Conservation (phyloP, 139 green algal species). For the Eudorina sp. region DNA sequence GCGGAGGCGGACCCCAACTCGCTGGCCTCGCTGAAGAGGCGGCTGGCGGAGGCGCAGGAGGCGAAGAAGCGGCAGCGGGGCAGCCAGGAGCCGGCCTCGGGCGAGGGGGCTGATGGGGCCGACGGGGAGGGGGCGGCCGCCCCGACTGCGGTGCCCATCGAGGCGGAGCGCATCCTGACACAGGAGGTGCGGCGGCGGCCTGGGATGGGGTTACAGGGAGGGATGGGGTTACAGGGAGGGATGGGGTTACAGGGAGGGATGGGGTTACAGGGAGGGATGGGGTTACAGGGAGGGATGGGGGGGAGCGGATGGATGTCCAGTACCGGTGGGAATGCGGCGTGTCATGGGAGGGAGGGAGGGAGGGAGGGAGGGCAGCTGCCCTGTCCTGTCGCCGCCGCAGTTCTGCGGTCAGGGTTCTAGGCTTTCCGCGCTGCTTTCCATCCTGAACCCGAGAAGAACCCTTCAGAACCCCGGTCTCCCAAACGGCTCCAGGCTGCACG, state of each 20-base stretch:
- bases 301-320: no score
- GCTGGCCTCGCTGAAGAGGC: conserved; percentile 57
- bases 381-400: no score
- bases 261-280: background rate
- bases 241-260: background rate
- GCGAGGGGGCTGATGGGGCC: background rate
- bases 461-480: no score
- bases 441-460: no score
- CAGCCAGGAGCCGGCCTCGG: background rate
- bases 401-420: no score
- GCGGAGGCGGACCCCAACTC: conserved; percentile 34
- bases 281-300: background rate
- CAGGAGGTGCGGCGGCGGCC: conserved; percentile 8
- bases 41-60: conserved; percentile 63
- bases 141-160: conserved; percentile 61
- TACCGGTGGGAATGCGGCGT: no score
- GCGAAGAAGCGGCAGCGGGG: conserved; percentile 21
- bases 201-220: background rate
- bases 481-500: no score
- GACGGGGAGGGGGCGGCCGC: background rate
- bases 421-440: no score
- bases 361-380: no score
- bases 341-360: no score
- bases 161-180: conserved; percentile 85
- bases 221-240: background rate